A percentile compares a stretch with the other conserved stretches of the same genome.
phyloP scores from a whole-genome alignment of 768 basidiomycete genomes.

The Dictyophora rubrovolvata region DNA sequence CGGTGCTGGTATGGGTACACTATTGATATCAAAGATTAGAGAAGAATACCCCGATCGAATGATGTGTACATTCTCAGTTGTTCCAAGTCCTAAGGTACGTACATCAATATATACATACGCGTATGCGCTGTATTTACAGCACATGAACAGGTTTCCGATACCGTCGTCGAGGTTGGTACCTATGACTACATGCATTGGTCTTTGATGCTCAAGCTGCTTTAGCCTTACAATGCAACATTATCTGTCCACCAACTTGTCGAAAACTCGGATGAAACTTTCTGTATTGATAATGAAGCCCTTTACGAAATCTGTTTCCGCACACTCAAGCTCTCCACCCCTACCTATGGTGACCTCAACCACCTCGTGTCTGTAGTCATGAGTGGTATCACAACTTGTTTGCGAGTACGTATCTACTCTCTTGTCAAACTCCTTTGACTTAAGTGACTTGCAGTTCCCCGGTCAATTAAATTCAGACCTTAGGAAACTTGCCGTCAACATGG shows the following conservation, averaged over 20 bases:
- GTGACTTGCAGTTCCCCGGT: conserved; percentile 67
- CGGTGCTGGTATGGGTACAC: conserved; percentile 99
- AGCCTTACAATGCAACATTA: conserved; percentile 98
- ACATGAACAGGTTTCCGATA: conserved; percentile 63
- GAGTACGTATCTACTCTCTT: conserved; percentile 24
- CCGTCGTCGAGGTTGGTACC: conserved; percentile 77
- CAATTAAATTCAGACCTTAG: conserved; percentile 98
- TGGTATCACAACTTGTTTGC: conserved; percentile 95
- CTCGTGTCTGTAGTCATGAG: conserved; percentile 98
- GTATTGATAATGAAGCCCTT: conserved; percentile 98
- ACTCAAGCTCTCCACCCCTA: conserved; percentile 89
- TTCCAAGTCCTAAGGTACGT: conserved; percentile 79
- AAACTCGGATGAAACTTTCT: conserved; percentile 99
- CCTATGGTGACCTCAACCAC: conserved; percentile 96
- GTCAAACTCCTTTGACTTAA: neutral
- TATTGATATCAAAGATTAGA: conserved; percentile 96
- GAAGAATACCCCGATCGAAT: conserved; percentile 99
- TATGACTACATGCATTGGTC: neutral
- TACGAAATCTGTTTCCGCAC: conserved; percentile 99
- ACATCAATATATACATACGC: neutral
- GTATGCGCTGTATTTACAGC: neutral
- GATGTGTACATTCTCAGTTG: conserved; percentile 99
- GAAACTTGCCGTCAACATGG: conserved; percentile 99
- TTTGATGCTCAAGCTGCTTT: neutral
- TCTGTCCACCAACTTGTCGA: conserved; percentile 98